Evolutionary conservation across 495 filamentous ascomycete species (phyloP).

Genomic region (Penicillium psychrofluorescens): DNA sequence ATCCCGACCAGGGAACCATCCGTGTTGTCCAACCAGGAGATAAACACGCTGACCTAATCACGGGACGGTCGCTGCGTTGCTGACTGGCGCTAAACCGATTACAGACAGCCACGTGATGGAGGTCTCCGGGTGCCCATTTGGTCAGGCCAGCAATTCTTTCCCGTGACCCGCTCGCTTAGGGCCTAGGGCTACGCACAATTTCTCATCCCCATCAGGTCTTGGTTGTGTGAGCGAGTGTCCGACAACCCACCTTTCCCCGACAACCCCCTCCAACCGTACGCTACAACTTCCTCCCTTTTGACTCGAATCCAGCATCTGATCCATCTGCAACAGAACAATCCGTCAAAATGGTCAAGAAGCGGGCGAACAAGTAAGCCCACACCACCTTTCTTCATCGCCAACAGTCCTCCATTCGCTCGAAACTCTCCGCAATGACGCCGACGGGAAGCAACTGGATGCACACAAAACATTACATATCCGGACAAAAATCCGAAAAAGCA

Average conservation of each 20-base stretch:
- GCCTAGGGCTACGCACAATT: conserved; percentile 42
- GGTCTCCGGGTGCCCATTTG: not conserved
- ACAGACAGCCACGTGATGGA: conserved; percentile 6
- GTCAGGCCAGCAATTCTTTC: not conserved
- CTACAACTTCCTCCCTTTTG: conserved; percentile 14
- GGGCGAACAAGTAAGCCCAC: conserved; percentile 82
- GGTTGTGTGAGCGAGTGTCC: conserved; percentile 27
- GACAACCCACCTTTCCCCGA: conserved; percentile 36
- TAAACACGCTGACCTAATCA: too few relatives aligned
- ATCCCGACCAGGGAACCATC: too few relatives aligned
- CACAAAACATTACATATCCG: too few relatives aligned
- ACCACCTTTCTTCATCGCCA: conserved; percentile 14
- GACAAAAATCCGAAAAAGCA: conserved; percentile 4
- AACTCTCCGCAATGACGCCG: conserved; percentile 25
- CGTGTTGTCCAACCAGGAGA: too few relatives aligned
- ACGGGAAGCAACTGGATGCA: conserved; percentile 2
- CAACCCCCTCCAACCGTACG: conserved; percentile 36
- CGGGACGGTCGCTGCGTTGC: too few relatives aligned
- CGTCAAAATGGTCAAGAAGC: conserved; percentile 99
- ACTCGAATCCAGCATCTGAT: conserved; percentile 20
- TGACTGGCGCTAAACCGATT: not conserved
- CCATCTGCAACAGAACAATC: conserved; percentile 36
- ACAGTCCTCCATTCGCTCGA: conserved; percentile 20
- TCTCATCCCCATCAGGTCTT: conserved; percentile 33
- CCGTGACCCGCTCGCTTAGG: conserved; percentile 36